Evolutionary conservation across 2,329 filamentous ascomycete species (phyloP).

Genomic region (Hypoxylon sp.): DNA sequence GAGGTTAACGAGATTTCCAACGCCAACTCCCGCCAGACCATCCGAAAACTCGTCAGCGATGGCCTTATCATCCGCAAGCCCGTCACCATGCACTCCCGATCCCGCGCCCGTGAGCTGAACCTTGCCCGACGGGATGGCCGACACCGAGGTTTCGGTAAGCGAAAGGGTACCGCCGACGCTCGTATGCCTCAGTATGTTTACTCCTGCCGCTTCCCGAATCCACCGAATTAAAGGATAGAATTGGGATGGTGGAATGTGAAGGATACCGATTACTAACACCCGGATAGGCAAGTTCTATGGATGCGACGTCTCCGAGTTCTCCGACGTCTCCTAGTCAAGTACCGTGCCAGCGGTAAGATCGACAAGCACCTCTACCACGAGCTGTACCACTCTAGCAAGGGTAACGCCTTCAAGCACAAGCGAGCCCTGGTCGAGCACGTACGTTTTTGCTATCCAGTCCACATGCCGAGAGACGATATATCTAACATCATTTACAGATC

Average conservation of each 20-base stretch:
- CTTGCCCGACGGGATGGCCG: constrained; percentile 94
- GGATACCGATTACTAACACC: constrained; percentile 20
- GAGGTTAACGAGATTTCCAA: constrained; percentile 99
- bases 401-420: constrained; percentile 99
- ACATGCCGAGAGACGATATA: neutral
- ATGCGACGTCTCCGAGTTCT: constrained; percentile 99
- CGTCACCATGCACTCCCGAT: constrained; percentile 99
- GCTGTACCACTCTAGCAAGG: constrained; percentile 99
- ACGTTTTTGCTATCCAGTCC: constrained; percentile 66
- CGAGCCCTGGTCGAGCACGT: constrained; percentile 99
- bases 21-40: constrained; percentile 99
- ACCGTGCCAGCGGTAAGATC: constrained; percentile 99
- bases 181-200: constrained; percentile 93
- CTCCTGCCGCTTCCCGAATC: neutral
- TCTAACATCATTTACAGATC: constrained; percentile 74
- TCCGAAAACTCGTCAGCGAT: constrained; percentile 99
- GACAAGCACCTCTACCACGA: constrained; percentile 99
- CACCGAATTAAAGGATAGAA: neutral
- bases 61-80: constrained; percentile 99
- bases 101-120: constrained; percentile 94
- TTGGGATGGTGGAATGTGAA: neutral
- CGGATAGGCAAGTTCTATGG: constrained; percentile 91
- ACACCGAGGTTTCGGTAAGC: constrained; percentile 99
- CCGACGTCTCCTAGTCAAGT: constrained; percentile 99
- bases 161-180: constrained; percentile 99